A percentile compares a stretch with the other conserved stretches of the same genome.
phyloP scores from a whole-genome alignment of 345 rosid species.

The Corchorus olitorius region DNA sequence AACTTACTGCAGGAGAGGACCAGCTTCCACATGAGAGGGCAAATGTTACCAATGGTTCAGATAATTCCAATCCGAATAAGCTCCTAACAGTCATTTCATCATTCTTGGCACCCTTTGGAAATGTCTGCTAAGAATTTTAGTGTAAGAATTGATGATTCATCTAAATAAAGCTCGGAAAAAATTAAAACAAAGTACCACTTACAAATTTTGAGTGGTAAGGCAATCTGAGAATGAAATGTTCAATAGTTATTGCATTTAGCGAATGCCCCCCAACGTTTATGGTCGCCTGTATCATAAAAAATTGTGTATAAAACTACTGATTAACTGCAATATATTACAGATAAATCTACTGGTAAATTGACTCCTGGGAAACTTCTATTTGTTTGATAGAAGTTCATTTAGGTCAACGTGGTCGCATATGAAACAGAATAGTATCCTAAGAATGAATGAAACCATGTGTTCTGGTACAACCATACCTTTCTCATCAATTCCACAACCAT shows the following conservation, averaged over 20 bases:
- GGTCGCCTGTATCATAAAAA: conserved; percentile 52
- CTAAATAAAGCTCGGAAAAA: conserved; percentile 15
- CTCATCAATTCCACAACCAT: conserved; percentile 63
- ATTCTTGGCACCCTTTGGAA: conserved; percentile 51
- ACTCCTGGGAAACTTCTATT: neutral
- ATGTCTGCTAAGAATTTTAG: conserved; percentile 32
- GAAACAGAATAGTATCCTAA: conserved; percentile 5
- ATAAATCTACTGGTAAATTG: neutral
- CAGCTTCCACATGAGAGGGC: conserved; percentile 92
- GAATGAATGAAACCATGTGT: neutral
- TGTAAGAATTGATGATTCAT: conserved; percentile 16
- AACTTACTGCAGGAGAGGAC: conserved; percentile 96
- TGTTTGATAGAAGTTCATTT: neutral
- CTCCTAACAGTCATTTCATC: conserved; percentile 62
- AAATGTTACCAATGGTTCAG: conserved; percentile 83
- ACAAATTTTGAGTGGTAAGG: conserved; percentile 75
- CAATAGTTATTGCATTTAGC: conserved; percentile 68
- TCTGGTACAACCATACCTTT: conserved; percentile 44
- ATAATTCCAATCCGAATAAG: conserved; percentile 68
- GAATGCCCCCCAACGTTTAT: conserved; percentile 74
- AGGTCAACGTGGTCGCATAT: conserved; percentile 1
- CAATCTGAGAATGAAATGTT: conserved; percentile 81
- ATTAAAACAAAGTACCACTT: conserved; percentile 30
- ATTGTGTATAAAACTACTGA: neutral
- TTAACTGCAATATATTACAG: neutral